Base-by-base conservation (phyloP, 2,329 filamentous ascomycete genomes). In the Paracamarosporium sp. region DNA sequence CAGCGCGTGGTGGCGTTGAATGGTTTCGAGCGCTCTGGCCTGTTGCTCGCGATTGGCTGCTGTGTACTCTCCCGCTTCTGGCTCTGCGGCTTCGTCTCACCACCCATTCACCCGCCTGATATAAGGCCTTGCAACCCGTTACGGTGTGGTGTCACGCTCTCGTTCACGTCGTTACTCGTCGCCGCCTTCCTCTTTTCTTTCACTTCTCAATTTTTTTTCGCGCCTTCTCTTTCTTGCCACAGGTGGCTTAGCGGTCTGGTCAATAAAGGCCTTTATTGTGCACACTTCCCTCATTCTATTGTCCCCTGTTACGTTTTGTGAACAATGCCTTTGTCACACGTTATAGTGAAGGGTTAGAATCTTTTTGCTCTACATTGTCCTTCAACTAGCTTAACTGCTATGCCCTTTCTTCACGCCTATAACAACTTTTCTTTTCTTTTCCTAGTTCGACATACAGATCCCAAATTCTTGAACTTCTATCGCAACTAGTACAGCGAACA, bases 11-110 rank as follows among this genome's bases (percentile, higher is more conserved):
- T 73, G 67, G 71, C 69, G 67, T 64, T 66, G 64, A 63, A 17
- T 22, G 60, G 74, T 76, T 76, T 76, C 71, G 72, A 69, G 57
- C 56, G 61, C 58, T 60, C 45, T 53, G 53, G 53, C 55, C 57
- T 61, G 57, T 53, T 53, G 43, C 50, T 62, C 64, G 71, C 65
- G 57, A 76, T 76, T 76, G 74, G 74, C 64, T 72, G 59, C 59
- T 55, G 65, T 69, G 52, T 48, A 52, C 66, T 67, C 70, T 65
- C 59, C 57, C 55, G 57, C 15, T 55, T 68, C 64, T 63, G 55
- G 59, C 61, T 68, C 62, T 65, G 57, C 59, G 61, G 56, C 63
- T 70, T 54, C 72, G 71, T 73, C 69, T 70, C 67, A 70, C 64
- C 35, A 57, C 61, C 48, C 51, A 60, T 68, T 68, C 65, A 65